phyloP scores from a whole-genome alignment of 2,329 filamentous ascomycete genomes.

The Stemphylium lycopersici region DNA sequence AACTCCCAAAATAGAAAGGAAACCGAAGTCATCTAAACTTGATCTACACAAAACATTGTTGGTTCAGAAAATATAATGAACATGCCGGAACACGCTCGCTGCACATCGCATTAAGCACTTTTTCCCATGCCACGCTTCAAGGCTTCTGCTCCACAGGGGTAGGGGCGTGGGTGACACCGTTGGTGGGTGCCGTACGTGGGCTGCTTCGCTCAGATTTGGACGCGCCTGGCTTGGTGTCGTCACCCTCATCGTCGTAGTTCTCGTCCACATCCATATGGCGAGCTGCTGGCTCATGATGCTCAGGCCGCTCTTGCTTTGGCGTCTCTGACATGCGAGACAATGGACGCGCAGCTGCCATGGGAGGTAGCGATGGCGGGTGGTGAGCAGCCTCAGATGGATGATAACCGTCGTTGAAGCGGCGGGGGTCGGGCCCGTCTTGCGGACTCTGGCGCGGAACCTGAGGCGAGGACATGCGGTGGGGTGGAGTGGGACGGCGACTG shows the following conservation, averaged over 20 bases:
- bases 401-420: conserved; percentile 77
- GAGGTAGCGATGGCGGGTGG: conserved; percentile 70
- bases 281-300: conserved; percentile 78
- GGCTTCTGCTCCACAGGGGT: conserved; percentile 47
- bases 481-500: conserved; percentile 67
- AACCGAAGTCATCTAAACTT: background rate
- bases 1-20: conserved; percentile 4
- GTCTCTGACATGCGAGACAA: conserved; percentile 59
- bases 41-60: background rate
- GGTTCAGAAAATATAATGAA: background rate
- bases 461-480: conserved; percentile 55
- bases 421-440: conserved; percentile 62
- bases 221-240: conserved; percentile 70
- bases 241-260: conserved; percentile 93
- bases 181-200: conserved; percentile 46
- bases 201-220: conserved; percentile 54
- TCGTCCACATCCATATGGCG: conserved; percentile 97
- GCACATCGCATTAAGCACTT: background rate
- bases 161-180: conserved; percentile 42
- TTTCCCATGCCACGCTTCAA: conserved; percentile 9
- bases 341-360: conserved; percentile 53
- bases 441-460: conserved; percentile 79
- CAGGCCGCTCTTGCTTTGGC: conserved; percentile 50
- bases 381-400: conserved; percentile 93
- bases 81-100: background rate